Conservation (phyloP, 2,329 filamentous ascomycete genomes). For the Stachybotrys elegans region DNA sequence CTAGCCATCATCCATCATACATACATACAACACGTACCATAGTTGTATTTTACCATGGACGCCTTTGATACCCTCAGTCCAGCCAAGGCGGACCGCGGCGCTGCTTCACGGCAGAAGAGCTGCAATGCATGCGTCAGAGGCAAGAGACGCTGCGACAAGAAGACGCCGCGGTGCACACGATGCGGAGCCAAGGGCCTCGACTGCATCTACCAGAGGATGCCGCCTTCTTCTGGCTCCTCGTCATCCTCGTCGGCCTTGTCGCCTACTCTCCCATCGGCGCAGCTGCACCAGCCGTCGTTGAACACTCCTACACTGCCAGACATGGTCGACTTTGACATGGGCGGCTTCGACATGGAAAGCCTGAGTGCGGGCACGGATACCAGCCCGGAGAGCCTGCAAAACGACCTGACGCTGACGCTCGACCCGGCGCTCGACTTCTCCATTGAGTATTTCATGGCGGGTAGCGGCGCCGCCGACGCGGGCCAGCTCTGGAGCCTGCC, state of each 20-base stretch:
- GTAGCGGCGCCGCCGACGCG: slow-evolving; percentile 12
- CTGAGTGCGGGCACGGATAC: slow-evolving; percentile 23
- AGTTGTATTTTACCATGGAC: too few species aligned
- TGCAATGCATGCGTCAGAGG: slow-evolving; percentile 43
- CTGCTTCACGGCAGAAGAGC: slow-evolving; percentile 45
- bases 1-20: too few species aligned
- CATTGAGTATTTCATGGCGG: slow-evolving; percentile 26
- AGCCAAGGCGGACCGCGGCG: slow-evolving; percentile 21
- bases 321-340: slow-evolving; percentile 27
- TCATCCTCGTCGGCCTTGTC: slow-evolving; percentile 12
- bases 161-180: slow-evolving; percentile 34
- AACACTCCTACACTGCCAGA: slow-evolving; percentile 9
- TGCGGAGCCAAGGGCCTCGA: slow-evolving; percentile 35
- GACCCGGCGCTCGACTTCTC: slow-evolving; percentile 27
- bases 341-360: slow-evolving; percentile 27
- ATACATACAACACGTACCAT: too few species aligned
- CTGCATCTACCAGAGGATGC: slow-evolving; percentile 36
- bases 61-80: neutral
- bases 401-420: slow-evolving; percentile 15
- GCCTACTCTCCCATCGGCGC: neutral
- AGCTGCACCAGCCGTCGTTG: neutral
- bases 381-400: slow-evolving; percentile 25
- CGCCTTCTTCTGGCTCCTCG: slow-evolving; percentile 14
- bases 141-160: slow-evolving; percentile 44
- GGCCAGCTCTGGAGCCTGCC: slow-evolving; percentile 21